A percentile compares a stretch with the other conserved stretches of the same genome.
Conservation (phyloP, 192 early-diverging fungal species). For the Jimgerdemannia lactiflua region DNA sequence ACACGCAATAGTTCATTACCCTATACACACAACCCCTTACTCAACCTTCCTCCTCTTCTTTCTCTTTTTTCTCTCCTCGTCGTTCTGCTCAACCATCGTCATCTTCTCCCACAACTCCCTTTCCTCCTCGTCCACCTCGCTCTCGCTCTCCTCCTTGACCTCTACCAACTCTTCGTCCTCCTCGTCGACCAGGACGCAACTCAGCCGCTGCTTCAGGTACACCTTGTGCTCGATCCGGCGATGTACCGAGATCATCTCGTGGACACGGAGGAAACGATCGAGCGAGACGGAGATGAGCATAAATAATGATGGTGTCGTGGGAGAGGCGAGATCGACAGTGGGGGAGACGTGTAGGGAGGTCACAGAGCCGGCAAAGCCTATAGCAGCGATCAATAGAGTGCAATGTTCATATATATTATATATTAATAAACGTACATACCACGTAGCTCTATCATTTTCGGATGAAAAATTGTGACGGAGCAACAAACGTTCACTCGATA, state of each 20-base stretch:
- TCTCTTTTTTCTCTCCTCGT: constrained; percentile 20
- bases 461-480: no score
- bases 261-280: constrained; percentile 79
- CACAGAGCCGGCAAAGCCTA: constrained; percentile 53
- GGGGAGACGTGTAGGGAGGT: constrained; percentile 18
- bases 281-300: constrained; percentile 52
- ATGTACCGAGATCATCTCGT: constrained; percentile 52
- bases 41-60: not conserved
- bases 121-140: constrained; percentile 38
- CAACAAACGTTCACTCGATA: not conserved
- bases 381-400: constrained; percentile 22
- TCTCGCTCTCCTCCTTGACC: constrained; percentile 27
- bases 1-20: not conserved
- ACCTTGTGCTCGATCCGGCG: constrained; percentile 55
- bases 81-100: constrained; percentile 13
- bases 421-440: not conserved
- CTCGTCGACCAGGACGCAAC: constrained; percentile 63
- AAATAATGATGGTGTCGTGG: no score
- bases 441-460: constrained; percentile 1
- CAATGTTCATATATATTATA: not conserved
- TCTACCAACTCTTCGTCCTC: constrained; percentile 21
- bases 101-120: constrained; percentile 69
- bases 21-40: no score
- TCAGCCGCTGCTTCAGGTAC: constrained; percentile 78
- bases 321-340: not conserved